Evolutionary conservation across 2,329 filamentous ascomycete genomes (phyloP).

Genomic region (Neocucurbitaria cava): DNA sequence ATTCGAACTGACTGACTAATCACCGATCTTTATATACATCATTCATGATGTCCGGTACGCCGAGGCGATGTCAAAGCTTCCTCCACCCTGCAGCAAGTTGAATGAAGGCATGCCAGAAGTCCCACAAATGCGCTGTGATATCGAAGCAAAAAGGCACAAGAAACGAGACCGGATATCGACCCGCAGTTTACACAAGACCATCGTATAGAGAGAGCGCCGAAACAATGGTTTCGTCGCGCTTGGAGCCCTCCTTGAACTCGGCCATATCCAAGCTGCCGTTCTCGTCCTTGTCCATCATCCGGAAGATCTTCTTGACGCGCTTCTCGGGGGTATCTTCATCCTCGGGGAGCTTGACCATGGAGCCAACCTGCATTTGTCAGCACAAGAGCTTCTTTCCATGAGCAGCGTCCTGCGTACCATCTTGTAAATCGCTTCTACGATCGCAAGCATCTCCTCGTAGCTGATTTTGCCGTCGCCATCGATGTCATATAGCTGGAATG

Average conservation of each 20-base stretch:
- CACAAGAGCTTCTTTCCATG: background rate
- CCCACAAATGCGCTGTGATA: conserved; percentile 49
- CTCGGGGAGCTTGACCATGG: conserved; percentile 98
- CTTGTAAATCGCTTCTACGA: conserved; percentile 99
- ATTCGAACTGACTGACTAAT: conserved; percentile 7
- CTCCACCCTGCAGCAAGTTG: conserved; percentile 38
- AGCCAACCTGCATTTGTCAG: conserved; percentile 74
- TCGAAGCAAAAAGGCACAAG: conserved; percentile 44
- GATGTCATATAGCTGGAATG: conserved; percentile 98
- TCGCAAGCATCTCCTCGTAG: conserved; percentile 98
- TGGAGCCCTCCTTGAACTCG: conserved; percentile 99
- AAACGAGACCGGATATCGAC: conserved; percentile 31
- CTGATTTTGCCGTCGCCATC: conserved; percentile 99
- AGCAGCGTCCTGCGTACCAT: conserved; percentile 70
- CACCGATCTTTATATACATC: conserved; percentile 43
- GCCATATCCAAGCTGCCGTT: conserved; percentile 96
- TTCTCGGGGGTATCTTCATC: conserved; percentile 99
- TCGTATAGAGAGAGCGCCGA: conserved; percentile 96
- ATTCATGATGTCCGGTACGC: conserved; percentile 40
- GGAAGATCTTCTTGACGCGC: conserved; percentile 96
- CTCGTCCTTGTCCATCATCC: conserved; percentile 99
- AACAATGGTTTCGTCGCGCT: conserved; percentile 98
- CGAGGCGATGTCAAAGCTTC: conserved; percentile 39
- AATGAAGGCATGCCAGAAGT: conserved; percentile 38
- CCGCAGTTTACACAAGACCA: conserved; percentile 74